Evolutionary conservation across 2,329 filamentous ascomycete species (phyloP).

Genomic region (Alternaria arbusti): DNA sequence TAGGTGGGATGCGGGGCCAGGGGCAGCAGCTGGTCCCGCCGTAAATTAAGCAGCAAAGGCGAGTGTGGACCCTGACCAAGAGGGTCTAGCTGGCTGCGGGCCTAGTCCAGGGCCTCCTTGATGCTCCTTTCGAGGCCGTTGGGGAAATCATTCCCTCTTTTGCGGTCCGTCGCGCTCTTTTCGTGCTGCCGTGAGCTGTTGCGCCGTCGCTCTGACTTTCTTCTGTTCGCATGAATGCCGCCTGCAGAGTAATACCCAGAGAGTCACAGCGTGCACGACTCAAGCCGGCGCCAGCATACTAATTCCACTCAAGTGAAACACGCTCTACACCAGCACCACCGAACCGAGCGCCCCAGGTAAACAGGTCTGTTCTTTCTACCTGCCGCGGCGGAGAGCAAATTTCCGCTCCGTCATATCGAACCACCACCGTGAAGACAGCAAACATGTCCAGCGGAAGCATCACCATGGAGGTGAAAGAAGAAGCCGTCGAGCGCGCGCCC

Average conservation of each 20-base stretch:
- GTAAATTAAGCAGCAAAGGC: constrained; percentile 17
- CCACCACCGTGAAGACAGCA: neutral
- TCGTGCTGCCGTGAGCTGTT: neutral
- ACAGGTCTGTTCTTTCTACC: neutral
- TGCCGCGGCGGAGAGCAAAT: constrained; percentile 5
- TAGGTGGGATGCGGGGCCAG: constrained; percentile 11
- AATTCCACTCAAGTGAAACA: constrained; percentile 30
- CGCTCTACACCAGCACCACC: constrained; percentile 26
- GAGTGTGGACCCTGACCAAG: constrained; percentile 17
- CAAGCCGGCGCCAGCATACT: constrained; percentile 7
- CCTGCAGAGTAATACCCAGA: neutral
- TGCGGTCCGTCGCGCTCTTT: constrained; percentile 10
- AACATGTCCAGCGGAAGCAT: neutral
- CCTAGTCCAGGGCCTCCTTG: constrained; percentile 23
- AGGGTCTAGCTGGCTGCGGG: neutral
- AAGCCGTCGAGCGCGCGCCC: constrained; percentile 26
- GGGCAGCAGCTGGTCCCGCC: constrained; percentile 18
- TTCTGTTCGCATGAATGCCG: neutral
- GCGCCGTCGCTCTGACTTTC: constrained; percentile 4
- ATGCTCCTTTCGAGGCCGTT: constrained; percentile 22
- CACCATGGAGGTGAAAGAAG: constrained; percentile 28
- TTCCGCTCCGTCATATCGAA: constrained; percentile 5
- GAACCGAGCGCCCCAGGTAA: constrained; percentile 11
- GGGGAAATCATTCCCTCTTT: neutral
- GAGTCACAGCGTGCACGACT: neutral